Evolutionary conservation across 345 rosid species (phyloP), one percentile per base, ranked within the genome.

Genomic region (Laguncularia racemosa): DNA sequence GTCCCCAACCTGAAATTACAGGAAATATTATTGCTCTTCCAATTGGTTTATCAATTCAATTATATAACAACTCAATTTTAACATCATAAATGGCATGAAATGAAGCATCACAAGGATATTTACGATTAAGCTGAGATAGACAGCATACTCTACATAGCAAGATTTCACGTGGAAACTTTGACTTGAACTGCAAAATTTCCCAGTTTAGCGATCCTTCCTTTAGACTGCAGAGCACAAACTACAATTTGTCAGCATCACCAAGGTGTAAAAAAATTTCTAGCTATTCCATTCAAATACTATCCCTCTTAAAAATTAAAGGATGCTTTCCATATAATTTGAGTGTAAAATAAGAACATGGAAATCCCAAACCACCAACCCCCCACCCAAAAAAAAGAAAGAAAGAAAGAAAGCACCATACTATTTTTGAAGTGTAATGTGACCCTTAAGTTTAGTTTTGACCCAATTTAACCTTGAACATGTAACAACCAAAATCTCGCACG

Each of bases 181-280:
- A 79, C 72, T 93, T 93, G 76, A 89, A 89, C 76, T 80, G 96
- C 84, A 93, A 65, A n/a, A 93, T 82, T 83, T 93, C 97, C 69
- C 80, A 74, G 68, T 89, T 93, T 46, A 93, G 86, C 14, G 82
- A 83, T 71, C 97, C 97, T 71, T 81, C 95, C 71, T 93, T 89
- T 58, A 93, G 69, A 74, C 99, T 93, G 79, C 76, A 77, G 57
- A 49, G 70, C 40, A 52, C 43, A 73, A 60, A 46, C 54, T 44
- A 68, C 18, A 15, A 38, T 17, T 48, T 33, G 43, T 52, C 45
- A 46, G 53, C 56, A 26, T 50, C 26, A 55, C 49, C 40, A 10
- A 12, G 8, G 18, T 52, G 21, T 12, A 45, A 28, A 7, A 14
- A 51, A 54, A n/a, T 33, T 18, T 16, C n/a, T 20, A 26, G 28